Conservation (phyloP, 768 basidiomycete species). For the Leucocoprinus birnbaumii region DNA sequence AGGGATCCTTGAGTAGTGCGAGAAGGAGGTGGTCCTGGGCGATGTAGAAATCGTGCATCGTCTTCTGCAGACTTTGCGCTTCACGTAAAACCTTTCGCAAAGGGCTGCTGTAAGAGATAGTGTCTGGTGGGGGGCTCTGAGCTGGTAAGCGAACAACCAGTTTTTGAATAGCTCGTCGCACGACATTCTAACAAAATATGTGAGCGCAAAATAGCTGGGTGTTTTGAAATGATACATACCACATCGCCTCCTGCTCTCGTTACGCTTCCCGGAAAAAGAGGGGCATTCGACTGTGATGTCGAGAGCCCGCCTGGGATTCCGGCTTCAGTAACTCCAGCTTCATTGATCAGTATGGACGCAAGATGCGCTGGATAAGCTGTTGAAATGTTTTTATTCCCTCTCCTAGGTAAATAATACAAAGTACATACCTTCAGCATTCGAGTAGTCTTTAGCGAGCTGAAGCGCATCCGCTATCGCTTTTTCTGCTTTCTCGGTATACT, state of each 20-base stretch:
- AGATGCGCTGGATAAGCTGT: constrained; percentile 83
- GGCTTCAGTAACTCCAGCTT: constrained; percentile 38
- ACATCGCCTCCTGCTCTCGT: constrained; percentile 84
- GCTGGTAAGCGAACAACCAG: constrained; percentile 78
- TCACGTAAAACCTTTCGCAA: constrained; percentile 65
- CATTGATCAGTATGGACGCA: constrained; percentile 77
- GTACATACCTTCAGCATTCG: constrained; percentile 71
- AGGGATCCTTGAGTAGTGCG: constrained; percentile 74
- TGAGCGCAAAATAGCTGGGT: constrained; percentile 7
- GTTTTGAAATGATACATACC: constrained; percentile 37
- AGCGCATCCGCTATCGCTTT: constrained; percentile 67
- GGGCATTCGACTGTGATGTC: constrained; percentile 32
- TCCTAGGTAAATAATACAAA: background rate
- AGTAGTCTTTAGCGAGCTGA: constrained; percentile 81
- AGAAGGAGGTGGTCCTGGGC: constrained; percentile 91
- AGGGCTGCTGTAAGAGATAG: constrained; percentile 58
- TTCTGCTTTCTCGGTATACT: constrained; percentile 85
- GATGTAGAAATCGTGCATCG: constrained; percentile 87
- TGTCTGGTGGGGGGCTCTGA: constrained; percentile 85
- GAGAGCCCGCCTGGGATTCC: constrained; percentile 29
- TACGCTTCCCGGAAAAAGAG: constrained; percentile 77
- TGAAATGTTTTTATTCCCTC: constrained; percentile 4
- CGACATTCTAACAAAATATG: constrained; percentile 34
- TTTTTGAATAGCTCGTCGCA: constrained; percentile 73
- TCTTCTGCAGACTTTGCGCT: constrained; percentile 75